These are phyloP conservation scores for Gracilaria vermiculophylla DNA, from an alignment of 23 red algal genomes.

Conservation along the genomic window DNA sequence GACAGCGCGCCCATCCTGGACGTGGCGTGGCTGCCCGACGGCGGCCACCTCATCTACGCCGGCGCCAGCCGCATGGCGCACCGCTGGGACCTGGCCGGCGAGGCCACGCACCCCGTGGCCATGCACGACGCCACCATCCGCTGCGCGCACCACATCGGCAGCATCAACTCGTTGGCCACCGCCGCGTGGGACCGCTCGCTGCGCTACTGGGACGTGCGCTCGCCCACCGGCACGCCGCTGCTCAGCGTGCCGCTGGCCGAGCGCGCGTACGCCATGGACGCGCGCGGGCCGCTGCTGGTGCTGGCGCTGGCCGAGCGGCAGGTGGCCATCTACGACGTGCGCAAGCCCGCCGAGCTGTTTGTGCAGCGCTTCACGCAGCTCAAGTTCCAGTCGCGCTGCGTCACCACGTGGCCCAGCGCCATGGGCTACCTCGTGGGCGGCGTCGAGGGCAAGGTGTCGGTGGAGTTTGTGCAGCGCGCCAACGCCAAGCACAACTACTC, in stretches of 20 bases:
- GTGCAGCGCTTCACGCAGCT: conserved; percentile 69
- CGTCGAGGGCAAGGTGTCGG: conserved; percentile 84
- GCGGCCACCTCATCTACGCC: conserved; percentile 52
- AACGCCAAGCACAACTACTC: conserved; percentile 44
- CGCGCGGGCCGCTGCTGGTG: conserved; percentile 69
- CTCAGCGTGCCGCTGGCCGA: conserved; percentile 43
- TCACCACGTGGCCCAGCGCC: conserved; percentile 75
- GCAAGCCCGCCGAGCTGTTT: conserved; percentile 74
- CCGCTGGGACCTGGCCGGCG: conserved; percentile 78
- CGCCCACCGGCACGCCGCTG: conserved; percentile 73
- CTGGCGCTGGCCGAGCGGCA: conserved; percentile 88
- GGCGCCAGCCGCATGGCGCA: conserved; percentile 65
- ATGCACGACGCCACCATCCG: conserved; percentile 74
- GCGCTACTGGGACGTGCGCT: conserved; percentile 94
- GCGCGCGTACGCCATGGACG: conserved; percentile 93
- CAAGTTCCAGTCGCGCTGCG: conserved; percentile 85
- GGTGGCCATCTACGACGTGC: conserved; percentile 82
- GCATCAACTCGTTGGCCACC: conserved; percentile 63
- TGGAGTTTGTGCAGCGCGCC: conserved; percentile 78
- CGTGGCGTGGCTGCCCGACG: conserved; percentile 65
- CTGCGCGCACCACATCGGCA: conserved; percentile 5
- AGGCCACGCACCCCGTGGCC: conserved; percentile 40
- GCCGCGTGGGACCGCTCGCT: conserved; percentile 83
- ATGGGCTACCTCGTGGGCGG: conserved; percentile 80
- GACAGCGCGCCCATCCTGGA: conserved; percentile 78